phyloP scores from a whole-genome alignment of 345 rosid genomes.

The Ailanthus altissimus region DNA sequence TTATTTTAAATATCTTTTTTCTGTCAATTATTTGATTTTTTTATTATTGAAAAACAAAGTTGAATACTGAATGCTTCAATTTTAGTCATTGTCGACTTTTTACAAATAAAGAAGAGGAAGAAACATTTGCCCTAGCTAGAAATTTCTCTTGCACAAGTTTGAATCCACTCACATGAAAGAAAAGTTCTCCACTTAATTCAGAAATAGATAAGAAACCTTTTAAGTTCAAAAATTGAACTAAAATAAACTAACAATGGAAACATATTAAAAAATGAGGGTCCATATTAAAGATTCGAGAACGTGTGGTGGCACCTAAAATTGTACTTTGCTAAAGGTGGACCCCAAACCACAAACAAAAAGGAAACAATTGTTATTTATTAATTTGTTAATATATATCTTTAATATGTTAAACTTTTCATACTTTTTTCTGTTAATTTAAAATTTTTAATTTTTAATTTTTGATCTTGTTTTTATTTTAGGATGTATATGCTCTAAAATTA shows the following conservation, averaged over 20 bases:
- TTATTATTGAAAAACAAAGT: no score
- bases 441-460: no score
- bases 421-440: no score
- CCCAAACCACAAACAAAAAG: neutral
- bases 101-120: no score
- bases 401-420: no score
- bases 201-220: neutral
- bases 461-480: neutral
- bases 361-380: no score
- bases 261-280: neutral
- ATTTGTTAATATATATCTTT: no score
- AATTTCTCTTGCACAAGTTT: neutral
- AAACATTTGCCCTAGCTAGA: no score
- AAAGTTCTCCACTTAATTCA: neutral
- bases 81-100: no score
- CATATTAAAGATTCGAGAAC: neutral
- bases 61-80: no score
- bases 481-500: neutral
- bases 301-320: neutral
- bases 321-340: neutral
- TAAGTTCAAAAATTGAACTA: neutral
- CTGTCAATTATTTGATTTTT: no score
- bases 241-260: neutral
- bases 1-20: no score
- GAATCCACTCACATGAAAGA: neutral